A percentile compares a stretch with the other conserved stretches of the same genome.
phyloP scores from a whole-genome alignment of 192 early-diverging fungal species.

The Radiomyces spectabilis region DNA sequence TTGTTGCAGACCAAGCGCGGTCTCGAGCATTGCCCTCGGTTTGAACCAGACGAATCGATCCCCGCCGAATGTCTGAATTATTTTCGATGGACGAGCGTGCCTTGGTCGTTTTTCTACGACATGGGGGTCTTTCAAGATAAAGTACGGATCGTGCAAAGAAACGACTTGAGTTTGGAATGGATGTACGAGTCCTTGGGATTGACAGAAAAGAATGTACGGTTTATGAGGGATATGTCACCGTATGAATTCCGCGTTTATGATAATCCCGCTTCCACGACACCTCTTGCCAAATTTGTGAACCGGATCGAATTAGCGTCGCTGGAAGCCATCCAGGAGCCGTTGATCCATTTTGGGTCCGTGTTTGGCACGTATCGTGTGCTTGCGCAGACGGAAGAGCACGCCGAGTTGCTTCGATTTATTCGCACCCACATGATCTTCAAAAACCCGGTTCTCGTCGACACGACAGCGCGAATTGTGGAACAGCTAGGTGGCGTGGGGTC shows the following conservation, averaged over 20 bases:
- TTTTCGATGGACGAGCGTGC: constrained; percentile 42
- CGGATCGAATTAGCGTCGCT: constrained; percentile 28
- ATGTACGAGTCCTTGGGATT: constrained; percentile 34
- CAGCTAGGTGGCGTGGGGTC: constrained; percentile 37
- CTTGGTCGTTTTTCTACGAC: constrained; percentile 50
- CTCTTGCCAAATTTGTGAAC: constrained; percentile 31
- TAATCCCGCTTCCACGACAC: constrained; percentile 26
- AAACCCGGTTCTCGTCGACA: constrained; percentile 35
- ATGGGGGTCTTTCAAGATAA: constrained; percentile 28
- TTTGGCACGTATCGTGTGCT: constrained; percentile 41
- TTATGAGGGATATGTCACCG: constrained; percentile 34
- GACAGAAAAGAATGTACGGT: constrained; percentile 33
- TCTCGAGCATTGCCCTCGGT: constrained; percentile 36
- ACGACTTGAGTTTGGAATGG: constrained; percentile 45
- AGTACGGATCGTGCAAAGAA: constrained; percentile 30
- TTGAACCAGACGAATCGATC: constrained; percentile 30
- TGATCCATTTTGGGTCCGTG: constrained; percentile 48
- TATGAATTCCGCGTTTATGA: constrained; percentile 53
- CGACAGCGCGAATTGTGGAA: constrained; percentile 32
- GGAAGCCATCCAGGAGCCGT: constrained; percentile 13
- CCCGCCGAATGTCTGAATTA: constrained; percentile 52
- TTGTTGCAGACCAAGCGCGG: constrained; percentile 45
- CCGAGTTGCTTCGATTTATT: constrained; percentile 27
- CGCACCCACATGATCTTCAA: constrained; percentile 37
- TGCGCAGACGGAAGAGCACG: constrained; percentile 35